Evolutionary conservation across 495 filamentous ascomycete species (phyloP).

Genomic region (Elasticomyces elasticus): DNA sequence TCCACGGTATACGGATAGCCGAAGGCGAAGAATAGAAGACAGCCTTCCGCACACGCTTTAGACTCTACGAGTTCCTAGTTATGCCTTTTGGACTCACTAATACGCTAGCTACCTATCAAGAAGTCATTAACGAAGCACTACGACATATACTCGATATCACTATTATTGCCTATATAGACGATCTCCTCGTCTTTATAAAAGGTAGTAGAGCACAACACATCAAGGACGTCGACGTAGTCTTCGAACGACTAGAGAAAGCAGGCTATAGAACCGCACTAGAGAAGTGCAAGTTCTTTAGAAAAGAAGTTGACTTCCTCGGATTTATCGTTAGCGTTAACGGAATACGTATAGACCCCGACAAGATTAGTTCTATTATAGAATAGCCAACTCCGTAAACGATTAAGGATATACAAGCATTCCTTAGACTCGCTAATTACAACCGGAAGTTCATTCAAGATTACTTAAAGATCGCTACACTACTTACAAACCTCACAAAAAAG

Average conservation of each 20-base stretch:
- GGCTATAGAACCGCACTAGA: background rate
- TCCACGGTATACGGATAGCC: background rate
- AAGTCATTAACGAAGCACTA: background rate
- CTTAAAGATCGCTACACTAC: background rate
- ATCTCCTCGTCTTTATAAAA: background rate
- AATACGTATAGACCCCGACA: background rate
- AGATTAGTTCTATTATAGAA: background rate
- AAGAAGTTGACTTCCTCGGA: background rate
- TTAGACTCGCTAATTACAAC: background rate
- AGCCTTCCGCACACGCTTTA: background rate
- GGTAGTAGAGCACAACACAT: background rate
- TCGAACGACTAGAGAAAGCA: background rate
- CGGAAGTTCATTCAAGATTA: background rate
- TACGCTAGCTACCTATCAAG: background rate
- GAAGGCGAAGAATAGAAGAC: background rate
- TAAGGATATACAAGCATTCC: background rate
- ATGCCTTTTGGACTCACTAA: background rate
- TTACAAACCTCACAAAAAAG: background rate
- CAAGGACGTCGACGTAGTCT: background rate
- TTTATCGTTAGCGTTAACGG: background rate
- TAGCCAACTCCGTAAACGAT: background rate
- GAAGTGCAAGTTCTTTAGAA: constrained; percentile 1
- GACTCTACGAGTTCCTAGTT: constrained; percentile 1
- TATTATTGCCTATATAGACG: background rate
- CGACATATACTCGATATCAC: background rate